Evolutionary conservation across 192 early-diverging fungal genomes (phyloP).

Genomic region (Chytriomyces sp.): DNA sequence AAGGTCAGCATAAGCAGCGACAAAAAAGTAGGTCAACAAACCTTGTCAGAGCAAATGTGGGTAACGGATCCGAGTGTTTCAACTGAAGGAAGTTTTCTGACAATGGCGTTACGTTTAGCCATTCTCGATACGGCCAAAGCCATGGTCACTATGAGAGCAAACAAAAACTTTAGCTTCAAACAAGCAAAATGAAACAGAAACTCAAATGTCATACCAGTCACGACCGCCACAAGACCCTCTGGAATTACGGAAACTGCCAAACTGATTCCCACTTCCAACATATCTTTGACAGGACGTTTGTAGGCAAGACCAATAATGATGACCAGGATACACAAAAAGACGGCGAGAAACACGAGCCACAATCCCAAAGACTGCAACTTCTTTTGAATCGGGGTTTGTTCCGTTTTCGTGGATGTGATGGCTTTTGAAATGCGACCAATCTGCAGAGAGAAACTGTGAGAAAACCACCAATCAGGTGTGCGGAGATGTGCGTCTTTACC

Average conservation of each 20-base stretch:
- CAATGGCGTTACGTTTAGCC: slow-evolving; percentile 86
- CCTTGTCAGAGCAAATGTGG: slow-evolving; percentile 97
- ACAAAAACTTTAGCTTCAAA: neutral
- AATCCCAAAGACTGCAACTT: slow-evolving; percentile 80
- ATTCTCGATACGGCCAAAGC: slow-evolving; percentile 94
- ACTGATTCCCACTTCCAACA: slow-evolving; percentile 84
- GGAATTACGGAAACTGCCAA: slow-evolving; percentile 97
- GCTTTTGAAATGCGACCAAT: slow-evolving; percentile 94
- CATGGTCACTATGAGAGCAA: slow-evolving; percentile 76
- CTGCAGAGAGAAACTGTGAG: slow-evolving; percentile 26
- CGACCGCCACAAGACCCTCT: slow-evolving; percentile 97
- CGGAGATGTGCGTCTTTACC: slow-evolving; percentile 26
- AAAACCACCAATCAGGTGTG: neutral
- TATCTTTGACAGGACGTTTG: slow-evolving; percentile 67
- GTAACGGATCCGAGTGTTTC: slow-evolving; percentile 96
- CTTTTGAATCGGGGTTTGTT: slow-evolving; percentile 56
- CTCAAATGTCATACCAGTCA: slow-evolving; percentile 56
- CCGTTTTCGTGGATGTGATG: slow-evolving; percentile 62
- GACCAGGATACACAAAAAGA: slow-evolving; percentile 81
- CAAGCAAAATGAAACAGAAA: slow-evolving; percentile 1
- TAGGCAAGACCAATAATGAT: slow-evolving; percentile 82
- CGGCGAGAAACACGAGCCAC: slow-evolving; percentile 81
- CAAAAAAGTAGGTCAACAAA: slow-evolving; percentile 12
- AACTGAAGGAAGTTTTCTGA: slow-evolving; percentile 89
- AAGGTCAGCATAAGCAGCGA: neutral